A percentile compares a stretch with the other conserved stretches of the same genome.
Evolutionary conservation across 2,329 filamentous ascomycete genomes (phyloP).

Genomic region (Calcarisporium arbuscula): DNA sequence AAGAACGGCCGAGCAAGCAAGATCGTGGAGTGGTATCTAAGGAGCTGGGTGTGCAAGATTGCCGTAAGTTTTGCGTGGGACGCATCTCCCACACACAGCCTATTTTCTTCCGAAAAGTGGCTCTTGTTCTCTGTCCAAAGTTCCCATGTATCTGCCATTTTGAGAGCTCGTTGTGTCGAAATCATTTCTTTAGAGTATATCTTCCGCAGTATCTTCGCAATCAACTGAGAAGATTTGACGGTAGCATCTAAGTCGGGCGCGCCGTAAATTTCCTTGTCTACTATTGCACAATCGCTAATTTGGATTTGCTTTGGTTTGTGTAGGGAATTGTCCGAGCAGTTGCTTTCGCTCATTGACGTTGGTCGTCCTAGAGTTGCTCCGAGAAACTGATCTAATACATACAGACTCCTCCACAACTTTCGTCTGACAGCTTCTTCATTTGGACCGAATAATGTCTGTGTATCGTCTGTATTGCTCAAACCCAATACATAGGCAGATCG

Average conservation of each 20-base stretch:
- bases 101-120: slow-evolving; percentile 27
- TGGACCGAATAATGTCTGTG: slow-evolving; percentile 43
- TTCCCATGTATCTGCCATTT: slow-evolving; percentile 37
- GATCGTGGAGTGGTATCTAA: slow-evolving; percentile 57
- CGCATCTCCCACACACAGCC: too few species aligned
- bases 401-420: slow-evolving; percentile 59
- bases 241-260: slow-evolving; percentile 42
- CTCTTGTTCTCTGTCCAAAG: slow-evolving; percentile 7
- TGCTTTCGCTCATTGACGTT: slow-evolving; percentile 53
- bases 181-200: slow-evolving; percentile 56
- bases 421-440: slow-evolving; percentile 35
- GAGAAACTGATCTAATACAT: slow-evolving; percentile 58
- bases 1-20: slow-evolving; percentile 61
- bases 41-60: slow-evolving; percentile 55
- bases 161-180: slow-evolving; percentile 49
- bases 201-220: slow-evolving; percentile 51
- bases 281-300: slow-evolving; percentile 20
- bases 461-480: slow-evolving; percentile 51
- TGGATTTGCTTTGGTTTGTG: too few species aligned
- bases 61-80: too few species aligned
- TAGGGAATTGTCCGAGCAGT: slow-evolving; percentile 49
- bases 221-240: slow-evolving; percentile 50
- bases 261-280: slow-evolving; percentile 3
- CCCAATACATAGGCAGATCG: slow-evolving; percentile 57
- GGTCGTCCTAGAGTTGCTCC: slow-evolving; percentile 58